Conservation (phyloP, 2,329 filamentous ascomycete species). For the Nothophaeocryptopus gaeumannii region DNA sequence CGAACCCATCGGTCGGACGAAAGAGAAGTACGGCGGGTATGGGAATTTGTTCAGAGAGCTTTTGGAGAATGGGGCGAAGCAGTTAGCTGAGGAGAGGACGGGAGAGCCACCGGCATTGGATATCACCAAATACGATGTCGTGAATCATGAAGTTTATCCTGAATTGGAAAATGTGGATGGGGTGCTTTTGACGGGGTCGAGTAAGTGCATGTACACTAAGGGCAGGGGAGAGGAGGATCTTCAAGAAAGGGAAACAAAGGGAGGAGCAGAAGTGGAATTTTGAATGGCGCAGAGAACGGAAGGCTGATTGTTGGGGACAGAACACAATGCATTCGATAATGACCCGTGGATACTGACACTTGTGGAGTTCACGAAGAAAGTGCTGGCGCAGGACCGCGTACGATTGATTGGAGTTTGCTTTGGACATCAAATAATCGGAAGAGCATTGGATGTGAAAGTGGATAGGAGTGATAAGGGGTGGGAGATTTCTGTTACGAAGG, state of each 20-base stretch:
- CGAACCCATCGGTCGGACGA: slow-evolving; percentile 64
- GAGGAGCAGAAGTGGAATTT: slow-evolving; percentile 24
- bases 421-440: slow-evolving; percentile 79
- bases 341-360: slow-evolving; percentile 74
- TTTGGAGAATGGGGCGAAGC: slow-evolving; percentile 50
- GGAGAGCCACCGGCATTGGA: slow-evolving; percentile 49
- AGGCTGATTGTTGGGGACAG: slow-evolving; percentile 40
- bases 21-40: slow-evolving; percentile 68
- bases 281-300: no score
- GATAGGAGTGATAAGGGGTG: slow-evolving; percentile 67
- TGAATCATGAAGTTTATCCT: slow-evolving; percentile 67
- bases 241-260: not conserved
- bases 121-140: slow-evolving; percentile 68
- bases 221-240: no score
- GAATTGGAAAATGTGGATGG: slow-evolving; percentile 73
- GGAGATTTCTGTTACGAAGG: slow-evolving; percentile 73
- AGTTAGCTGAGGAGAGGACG: slow-evolving; percentile 46
- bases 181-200: slow-evolving; percentile 69
- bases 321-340: slow-evolving; percentile 70
- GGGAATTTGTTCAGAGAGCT: slow-evolving; percentile 58
- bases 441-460: slow-evolving; percentile 67
- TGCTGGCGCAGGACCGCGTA: slow-evolving; percentile 60
- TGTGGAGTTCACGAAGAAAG: slow-evolving; percentile 63
- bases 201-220: no score
- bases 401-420: slow-evolving; percentile 80